Conservation (phyloP, 495 filamentous ascomycete genomes). For the Tuber magnatum region DNA sequence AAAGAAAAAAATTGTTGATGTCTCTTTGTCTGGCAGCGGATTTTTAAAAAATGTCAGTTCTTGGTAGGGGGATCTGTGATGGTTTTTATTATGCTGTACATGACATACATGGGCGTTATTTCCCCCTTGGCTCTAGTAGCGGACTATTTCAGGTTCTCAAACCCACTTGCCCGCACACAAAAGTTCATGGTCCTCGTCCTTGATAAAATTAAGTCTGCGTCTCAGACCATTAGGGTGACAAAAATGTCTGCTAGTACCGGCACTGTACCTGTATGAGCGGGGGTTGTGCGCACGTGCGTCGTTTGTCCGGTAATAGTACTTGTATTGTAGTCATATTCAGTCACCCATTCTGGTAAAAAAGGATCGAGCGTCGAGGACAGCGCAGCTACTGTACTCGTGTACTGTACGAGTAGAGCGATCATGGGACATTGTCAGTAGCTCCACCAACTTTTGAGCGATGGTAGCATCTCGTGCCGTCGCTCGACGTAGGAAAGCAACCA, state of each 20-base stretch:
- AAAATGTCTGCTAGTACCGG: not conserved
- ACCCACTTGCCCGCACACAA: not conserved
- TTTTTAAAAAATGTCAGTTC: not conserved
- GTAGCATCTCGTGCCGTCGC: not conserved
- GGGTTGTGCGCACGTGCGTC: not conserved
- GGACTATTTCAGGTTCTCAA: not conserved
- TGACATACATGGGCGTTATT: not conserved
- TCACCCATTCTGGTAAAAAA: not conserved
- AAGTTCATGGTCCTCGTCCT: not conserved
- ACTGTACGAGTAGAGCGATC: not conserved
- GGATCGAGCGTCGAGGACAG: not conserved
- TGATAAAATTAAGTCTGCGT: not conserved
- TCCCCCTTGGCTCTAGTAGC: not conserved
- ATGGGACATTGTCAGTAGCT: not conserved
- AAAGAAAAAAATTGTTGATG: conserved; percentile 41
- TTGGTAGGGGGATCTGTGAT: not conserved
- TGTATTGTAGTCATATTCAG: not conserved
- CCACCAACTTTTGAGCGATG: not conserved
- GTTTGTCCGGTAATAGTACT: not conserved
- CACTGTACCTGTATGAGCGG: too few species aligned
- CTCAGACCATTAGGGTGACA: not conserved
- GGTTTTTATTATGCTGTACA: not conserved
- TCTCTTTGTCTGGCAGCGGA: not conserved
- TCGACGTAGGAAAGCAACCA: not conserved
- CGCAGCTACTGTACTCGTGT: too few species aligned